phyloP scores from a whole-genome alignment of 495 filamentous ascomycete genomes.

The Daldinia concentrica region DNA sequence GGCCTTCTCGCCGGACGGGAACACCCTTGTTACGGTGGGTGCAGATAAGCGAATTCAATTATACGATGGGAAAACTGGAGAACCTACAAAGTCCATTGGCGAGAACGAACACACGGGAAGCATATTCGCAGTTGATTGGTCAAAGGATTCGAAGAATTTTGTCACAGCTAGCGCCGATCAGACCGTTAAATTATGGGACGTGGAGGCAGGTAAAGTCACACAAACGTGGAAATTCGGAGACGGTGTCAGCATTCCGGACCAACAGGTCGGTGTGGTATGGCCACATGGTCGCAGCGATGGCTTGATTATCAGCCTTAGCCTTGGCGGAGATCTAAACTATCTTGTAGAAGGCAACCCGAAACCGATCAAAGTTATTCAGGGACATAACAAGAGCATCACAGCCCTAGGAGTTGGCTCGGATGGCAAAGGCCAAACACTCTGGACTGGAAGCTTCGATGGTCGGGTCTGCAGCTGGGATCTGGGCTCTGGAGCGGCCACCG shows the following conservation, averaged over 20 bases:
- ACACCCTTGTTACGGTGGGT: constrained; percentile 83
- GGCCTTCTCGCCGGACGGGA: constrained; percentile 90
- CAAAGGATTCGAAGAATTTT: constrained; percentile 85
- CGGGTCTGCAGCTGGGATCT: constrained; percentile 84
- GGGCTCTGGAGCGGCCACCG: constrained; percentile 68
- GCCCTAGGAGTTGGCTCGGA: constrained; percentile 66
- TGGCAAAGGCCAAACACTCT: constrained; percentile 66
- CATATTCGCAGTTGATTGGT: constrained; percentile 92
- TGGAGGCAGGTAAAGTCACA: constrained; percentile 74
- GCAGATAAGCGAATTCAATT: constrained; percentile 89
- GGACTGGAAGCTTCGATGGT: constrained; percentile 92
- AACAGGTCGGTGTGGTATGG: constrained; percentile 96
- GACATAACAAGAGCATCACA: constrained; percentile 95
- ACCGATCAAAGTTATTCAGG: constrained; percentile 77
- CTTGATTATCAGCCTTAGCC: constrained; percentile 85
- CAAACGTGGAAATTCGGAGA: constrained; percentile 91
- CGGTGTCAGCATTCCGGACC: constrained; percentile 74
- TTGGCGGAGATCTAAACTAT: constrained; percentile 92
- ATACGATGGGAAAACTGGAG: constrained; percentile 95
- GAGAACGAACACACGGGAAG: constrained; percentile 88
- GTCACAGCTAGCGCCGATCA: constrained; percentile 94
- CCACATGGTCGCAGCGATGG: constrained; percentile 83
- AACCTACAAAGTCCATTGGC: constrained; percentile 77
- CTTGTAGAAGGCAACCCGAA: constrained; percentile 72
- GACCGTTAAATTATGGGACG: constrained; percentile 90